Base-by-base conservation (phyloP, 2,329 filamentous ascomycete genomes). In the Neofusicoccum parvum region DNA sequence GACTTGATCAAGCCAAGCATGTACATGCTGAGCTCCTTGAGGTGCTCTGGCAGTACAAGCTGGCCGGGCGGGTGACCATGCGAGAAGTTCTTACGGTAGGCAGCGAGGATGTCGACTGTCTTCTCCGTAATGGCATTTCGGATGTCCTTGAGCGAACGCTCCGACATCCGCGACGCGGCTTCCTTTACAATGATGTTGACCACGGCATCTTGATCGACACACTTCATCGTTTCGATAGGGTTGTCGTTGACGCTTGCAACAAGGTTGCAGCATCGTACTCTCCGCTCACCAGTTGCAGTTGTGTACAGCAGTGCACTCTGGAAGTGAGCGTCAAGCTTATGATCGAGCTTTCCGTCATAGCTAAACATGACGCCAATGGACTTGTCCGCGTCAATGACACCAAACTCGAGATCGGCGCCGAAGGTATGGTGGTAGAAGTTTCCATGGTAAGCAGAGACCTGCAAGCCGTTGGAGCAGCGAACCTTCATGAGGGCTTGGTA, bases 401-500 rank as follows among this genome's bases (percentile, higher is more conserved):
- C 95, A 72, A 99, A 92, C 76, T 99, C 94, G 50, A 99, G 86
- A 78, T 99, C 95, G 3, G 94, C 93, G 11, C 93, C 94, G 74
- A 97, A 96, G 0, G 92, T 95, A 79, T 97, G 93, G 74, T 99
- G 95, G 59, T 96, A 87, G 75, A 98, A 99, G 80, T 96, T 97
- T 70, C 95, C 95, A 73, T 97, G 92, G 74, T 99, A 99, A n/a
- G 88, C 87, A 15, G 92, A 88, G 15, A 99, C 90, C 76, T 99
- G 95, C 62, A 99, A 83, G 17, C 95, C 95, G 72, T 97, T 99
- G 17, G 94, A 97, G 81, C 95, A 99, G 68, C 95, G 90, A 66
- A 99, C 94, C 83, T 99, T 99, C 92, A 99, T 96, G 71, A 99
- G 82, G 20, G 93, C 93, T 79, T 97, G 94, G 81, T 92, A 98